phyloP scores from a whole-genome alignment of 257 asterid species.

The Plantago elongata region DNA sequence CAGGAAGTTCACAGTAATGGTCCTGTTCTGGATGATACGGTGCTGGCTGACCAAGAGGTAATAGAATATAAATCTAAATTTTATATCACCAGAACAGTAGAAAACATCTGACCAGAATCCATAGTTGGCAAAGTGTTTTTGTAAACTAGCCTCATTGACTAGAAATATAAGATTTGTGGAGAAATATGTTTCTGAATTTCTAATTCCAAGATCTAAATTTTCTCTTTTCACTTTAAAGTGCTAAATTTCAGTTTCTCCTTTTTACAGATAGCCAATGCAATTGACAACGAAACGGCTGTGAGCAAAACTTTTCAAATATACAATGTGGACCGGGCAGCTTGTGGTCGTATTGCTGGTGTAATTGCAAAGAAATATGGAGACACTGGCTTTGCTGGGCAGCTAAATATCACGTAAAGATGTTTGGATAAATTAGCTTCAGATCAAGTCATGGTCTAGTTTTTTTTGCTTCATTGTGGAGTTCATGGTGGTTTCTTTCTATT shows the following conservation, averaged over 20 bases:
- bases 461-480: constrained; percentile 13
- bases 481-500: constrained; percentile 14
- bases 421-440: too few species aligned
- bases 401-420: constrained; percentile 62
- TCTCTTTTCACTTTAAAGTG: too few species aligned
- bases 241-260: too few species aligned
- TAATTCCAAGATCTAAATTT: too few species aligned
- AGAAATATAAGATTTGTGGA: too few species aligned
- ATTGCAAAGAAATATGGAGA: constrained; percentile 97
- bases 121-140: too few species aligned
- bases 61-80: not conserved
- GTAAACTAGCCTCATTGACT: too few species aligned
- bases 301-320: constrained; percentile 65
- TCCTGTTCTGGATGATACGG: constrained; percentile 80
- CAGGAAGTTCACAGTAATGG: constrained; percentile 95
- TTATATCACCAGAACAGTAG: too few species aligned
- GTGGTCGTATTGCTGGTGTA: constrained; percentile 97
- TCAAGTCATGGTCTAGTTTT: not conserved
- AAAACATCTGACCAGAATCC: too few species aligned
- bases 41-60: constrained; percentile 85
- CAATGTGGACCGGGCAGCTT: constrained; percentile 96
- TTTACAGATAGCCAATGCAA: constrained; percentile 72
- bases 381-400: constrained; percentile 94
- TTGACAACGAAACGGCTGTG: constrained; percentile 76
- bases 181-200: too few species aligned